Evolutionary conservation across 2,329 filamentous ascomycete species (phyloP), one percentile per base, ranked within the genome.

Genomic region (Aschersonia sp.): DNA sequence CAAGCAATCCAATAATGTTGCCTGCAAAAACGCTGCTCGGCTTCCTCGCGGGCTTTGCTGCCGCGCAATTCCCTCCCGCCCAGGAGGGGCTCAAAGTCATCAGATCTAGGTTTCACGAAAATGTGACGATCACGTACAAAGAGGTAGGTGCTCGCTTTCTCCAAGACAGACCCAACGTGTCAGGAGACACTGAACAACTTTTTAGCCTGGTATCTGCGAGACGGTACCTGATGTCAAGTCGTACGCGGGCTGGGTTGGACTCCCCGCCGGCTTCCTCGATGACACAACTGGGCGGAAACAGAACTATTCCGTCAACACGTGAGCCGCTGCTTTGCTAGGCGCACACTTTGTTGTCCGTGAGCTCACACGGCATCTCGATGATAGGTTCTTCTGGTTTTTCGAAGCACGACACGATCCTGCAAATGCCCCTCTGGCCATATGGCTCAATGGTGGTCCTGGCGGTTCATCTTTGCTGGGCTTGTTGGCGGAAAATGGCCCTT

Each of bases 361-460:
- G 9, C 30, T 38, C 29, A 30, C 10, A 9, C 48, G 41, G 9
- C 43, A 29, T 7, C 20, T 20, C 20, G 4, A 35, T 31, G 6
- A 28, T 43, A 61, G 55, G 9, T 73, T 66, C 60, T 74, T 74
- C 56, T 74, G 70, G 70, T 73, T 72, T 56, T 70, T 75, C 31
- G 68, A 67, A 43, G 67, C 69, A 2, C 67, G 70, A 5, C 59
- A 71, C 44, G 55, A 63, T 10, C 58, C 65, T 2, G 55, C 60
- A 5, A 61, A 61, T 38, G 65, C 65, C 3, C 66, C 61, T 32
- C 58, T 81, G 45, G 75, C 73, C 10, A 75, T 84, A 55, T 85
- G 78, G 77, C 69, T 84, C 53, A 82, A 80, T 59, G 79, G 80
- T 48, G 79, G 80, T 1, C 79, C 79, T 1, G 80, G 79, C 7